A percentile compares a stretch with the other conserved stretches of the same genome.
Conservation (phyloP, 1,284 basidiomycete species). For the Ustilago vetiveriae region DNA sequence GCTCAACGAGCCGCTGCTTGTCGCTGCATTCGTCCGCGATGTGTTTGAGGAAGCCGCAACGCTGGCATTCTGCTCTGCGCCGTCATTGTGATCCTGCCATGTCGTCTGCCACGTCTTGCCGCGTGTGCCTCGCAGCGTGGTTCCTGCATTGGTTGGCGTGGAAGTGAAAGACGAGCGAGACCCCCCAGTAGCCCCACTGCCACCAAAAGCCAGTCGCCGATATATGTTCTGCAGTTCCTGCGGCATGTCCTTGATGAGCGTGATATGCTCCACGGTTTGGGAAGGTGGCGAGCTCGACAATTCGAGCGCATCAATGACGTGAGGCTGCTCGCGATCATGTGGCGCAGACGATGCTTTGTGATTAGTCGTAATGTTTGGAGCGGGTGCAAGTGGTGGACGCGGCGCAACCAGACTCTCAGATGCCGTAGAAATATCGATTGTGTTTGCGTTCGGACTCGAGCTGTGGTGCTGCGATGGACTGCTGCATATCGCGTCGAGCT, state of each 20-base stretch:
- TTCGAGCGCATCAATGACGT: constrained; percentile 10
- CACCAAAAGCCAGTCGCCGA: constrained; percentile 30
- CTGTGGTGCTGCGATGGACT: constrained; percentile 12
- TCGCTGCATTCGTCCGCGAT: background rate
- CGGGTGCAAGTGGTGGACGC: constrained; percentile 9
- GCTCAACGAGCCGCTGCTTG: background rate
- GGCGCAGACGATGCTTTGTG: background rate
- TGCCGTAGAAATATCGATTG: background rate
- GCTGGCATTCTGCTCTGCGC: background rate
- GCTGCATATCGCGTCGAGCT: constrained; percentile 33
- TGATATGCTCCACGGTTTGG: constrained; percentile 13
- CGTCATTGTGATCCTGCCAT: constrained; percentile 17
- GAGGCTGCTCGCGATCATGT: background rate
- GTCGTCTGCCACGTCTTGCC: constrained; percentile 47
- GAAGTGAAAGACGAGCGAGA: background rate
- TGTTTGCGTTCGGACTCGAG: background rate
- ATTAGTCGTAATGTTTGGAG: constrained; percentile 2
- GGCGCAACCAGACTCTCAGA: background rate
- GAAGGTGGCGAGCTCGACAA: constrained; percentile 30
- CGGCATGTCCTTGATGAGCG: constrained; percentile 36
- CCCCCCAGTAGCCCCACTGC: background rate
- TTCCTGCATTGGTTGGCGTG: constrained; percentile 3
- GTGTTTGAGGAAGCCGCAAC: background rate
- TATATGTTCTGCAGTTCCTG: constrained; percentile 28
- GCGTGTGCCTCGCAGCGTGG: constrained; percentile 17